These are phyloP conservation scores for Lasiodiplodia sp. DNA, from an alignment of 2,329 filamentous ascomycete genomes.

Conservation along the genomic window DNA sequence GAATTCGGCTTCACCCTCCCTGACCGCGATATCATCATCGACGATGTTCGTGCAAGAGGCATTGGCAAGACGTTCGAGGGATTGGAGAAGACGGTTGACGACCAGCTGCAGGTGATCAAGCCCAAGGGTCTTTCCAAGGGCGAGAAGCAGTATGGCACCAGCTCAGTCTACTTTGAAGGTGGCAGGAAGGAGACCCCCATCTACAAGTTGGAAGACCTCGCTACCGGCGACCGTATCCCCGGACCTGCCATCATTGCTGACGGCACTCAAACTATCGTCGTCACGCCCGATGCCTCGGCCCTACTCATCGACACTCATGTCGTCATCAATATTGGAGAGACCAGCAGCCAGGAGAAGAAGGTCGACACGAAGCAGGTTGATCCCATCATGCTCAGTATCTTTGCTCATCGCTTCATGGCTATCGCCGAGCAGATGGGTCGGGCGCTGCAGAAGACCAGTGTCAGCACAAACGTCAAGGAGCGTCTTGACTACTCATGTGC, in stretches of 20 bases:
- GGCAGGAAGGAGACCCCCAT: conserved; percentile 80
- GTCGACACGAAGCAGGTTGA: conserved; percentile 67
- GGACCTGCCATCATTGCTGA: conserved; percentile 89
- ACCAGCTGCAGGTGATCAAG: conserved; percentile 77
- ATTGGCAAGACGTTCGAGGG: conserved; percentile 89
- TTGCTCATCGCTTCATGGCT: conserved; percentile 83
- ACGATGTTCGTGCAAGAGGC: conserved; percentile 86
- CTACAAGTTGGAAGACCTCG: conserved; percentile 79
- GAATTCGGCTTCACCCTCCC: conserved; percentile 91
- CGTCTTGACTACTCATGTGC: conserved; percentile 85
- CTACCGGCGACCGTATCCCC: conserved; percentile 73
- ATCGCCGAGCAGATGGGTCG: conserved; percentile 87
- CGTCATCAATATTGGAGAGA: conserved; percentile 79
- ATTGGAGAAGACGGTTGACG: conserved; percentile 80
- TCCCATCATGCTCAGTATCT: conserved; percentile 79
- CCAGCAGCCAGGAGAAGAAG: conserved; percentile 57
- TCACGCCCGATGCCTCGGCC: conserved; percentile 79
- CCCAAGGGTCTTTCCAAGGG: conserved; percentile 63
- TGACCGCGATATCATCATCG: conserved; percentile 86
- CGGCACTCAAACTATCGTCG: conserved; percentile 89
- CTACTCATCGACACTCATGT: conserved; percentile 86
- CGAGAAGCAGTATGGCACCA: conserved; percentile 71
- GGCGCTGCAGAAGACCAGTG: conserved; percentile 79
- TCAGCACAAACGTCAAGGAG: conserved; percentile 83
- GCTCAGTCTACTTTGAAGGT: conserved; percentile 83